These are phyloP conservation scores for Fusarium setosum DNA, from an alignment of 2,329 filamentous ascomycete genomes.

Conservation along the genomic window DNA sequence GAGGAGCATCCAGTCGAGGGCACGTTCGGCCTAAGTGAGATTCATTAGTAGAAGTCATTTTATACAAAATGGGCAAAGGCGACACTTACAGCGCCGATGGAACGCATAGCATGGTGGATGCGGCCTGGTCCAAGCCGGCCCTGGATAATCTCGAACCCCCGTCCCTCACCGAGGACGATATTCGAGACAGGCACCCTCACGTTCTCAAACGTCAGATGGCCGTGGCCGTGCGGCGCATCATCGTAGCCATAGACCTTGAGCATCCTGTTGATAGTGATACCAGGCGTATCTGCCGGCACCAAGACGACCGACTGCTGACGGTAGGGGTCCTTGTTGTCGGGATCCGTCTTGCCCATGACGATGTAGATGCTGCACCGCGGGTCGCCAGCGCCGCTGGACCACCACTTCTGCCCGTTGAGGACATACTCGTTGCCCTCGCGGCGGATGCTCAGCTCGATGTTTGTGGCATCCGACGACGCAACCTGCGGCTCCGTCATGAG, in stretches of 20 bases:
- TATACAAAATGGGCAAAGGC: background rate
- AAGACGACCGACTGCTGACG: conserved; percentile 93
- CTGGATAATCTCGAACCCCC: conserved; percentile 98
- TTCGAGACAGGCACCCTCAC: conserved; percentile 87
- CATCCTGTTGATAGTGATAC: conserved; percentile 95
- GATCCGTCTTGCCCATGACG: conserved; percentile 94
- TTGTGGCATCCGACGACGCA: conserved; percentile 90
- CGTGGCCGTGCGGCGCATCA: conserved; percentile 98
- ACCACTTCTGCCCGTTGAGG: conserved; percentile 98
- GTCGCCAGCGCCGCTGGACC: conserved; percentile 96
- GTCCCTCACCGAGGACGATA: conserved; percentile 91
- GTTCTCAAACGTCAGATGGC: conserved; percentile 89
- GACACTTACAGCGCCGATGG: conserved; percentile 79
- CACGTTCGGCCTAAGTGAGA: conserved; percentile 75
- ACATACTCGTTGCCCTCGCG: conserved; percentile 90
- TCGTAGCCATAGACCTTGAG: conserved; percentile 95
- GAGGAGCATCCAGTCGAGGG: conserved; percentile 93
- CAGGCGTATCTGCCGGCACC: conserved; percentile 82
- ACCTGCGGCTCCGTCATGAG: conserved; percentile 94
- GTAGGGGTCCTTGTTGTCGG: conserved; percentile 81
- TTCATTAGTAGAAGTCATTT: conserved; percentile 6
- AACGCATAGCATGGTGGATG: conserved; percentile 98
- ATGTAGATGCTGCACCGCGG: conserved; percentile 93
- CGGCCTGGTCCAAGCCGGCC: conserved; percentile 94
- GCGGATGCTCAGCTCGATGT: conserved; percentile 86